A percentile compares a stretch with the other conserved stretches of the same genome.
Conservation (phyloP, 148 eudicot species). For the Polygonum aviculare region DNA sequence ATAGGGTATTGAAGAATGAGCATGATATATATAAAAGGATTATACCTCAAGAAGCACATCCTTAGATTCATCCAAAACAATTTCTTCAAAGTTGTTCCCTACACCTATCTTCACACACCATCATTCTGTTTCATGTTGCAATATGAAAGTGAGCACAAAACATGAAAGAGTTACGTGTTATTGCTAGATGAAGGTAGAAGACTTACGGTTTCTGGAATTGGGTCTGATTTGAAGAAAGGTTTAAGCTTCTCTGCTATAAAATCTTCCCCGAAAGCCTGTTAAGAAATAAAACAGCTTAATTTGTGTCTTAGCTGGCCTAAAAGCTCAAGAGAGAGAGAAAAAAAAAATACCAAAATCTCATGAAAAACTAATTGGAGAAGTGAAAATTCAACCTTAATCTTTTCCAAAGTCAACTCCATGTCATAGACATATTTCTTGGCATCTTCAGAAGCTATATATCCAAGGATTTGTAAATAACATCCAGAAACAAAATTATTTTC, state of each 20-base stretch:
- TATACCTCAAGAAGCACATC: constrained; percentile 94
- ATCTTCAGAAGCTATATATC: constrained; percentile 64
- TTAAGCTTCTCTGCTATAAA: constrained; percentile 75
- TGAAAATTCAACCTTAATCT: constrained; percentile 46
- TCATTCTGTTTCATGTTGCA: constrained; percentile 49
- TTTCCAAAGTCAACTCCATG: constrained; percentile 52
- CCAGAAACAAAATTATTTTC: constrained; percentile 6
- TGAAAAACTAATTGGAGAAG: too few species aligned
- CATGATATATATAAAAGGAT: neutral
- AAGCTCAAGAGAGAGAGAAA: neutral
- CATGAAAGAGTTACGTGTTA: neutral
- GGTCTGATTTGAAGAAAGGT: constrained; percentile 87
- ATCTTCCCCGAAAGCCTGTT: constrained; percentile 59
- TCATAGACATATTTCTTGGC: constrained; percentile 49
- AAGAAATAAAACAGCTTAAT: neutral
- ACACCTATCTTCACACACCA: constrained; percentile 83
- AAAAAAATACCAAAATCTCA: too few species aligned
- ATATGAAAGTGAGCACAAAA: constrained; percentile 7
- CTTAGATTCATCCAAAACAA: constrained; percentile 89
- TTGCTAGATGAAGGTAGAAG: neutral
- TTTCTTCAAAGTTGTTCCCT: constrained; percentile 80
- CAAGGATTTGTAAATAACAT: constrained; percentile 52
- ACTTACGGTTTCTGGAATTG: constrained; percentile 81
- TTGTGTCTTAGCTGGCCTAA: neutral
- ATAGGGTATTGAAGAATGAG: neutral